Evolutionary conservation across 768 basidiomycete genomes (phyloP), one percentile per base, ranked within the genome.

Genomic region (Auricularia sp.): DNA sequence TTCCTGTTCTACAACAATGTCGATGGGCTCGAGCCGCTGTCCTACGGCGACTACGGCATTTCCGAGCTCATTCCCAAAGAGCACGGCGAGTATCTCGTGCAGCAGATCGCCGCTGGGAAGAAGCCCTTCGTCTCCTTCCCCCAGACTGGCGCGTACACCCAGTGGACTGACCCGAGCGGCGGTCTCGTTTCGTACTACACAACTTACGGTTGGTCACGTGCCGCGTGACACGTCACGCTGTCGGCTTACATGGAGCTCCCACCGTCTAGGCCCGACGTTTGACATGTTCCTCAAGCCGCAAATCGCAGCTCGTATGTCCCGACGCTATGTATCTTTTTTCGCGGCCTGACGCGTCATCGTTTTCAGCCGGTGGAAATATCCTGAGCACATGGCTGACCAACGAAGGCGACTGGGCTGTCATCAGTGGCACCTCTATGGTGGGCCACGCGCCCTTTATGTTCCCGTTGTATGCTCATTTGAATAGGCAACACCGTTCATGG

Each of bases 151-250:
- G 78, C 70, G 1, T 69, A 74, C 6, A 74, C 75, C 62, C 71
- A 80, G 35, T 78, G 81, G 71, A 79, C 81, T 14, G 81, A 83
- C 66, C 75, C 80, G 11, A 72, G 74, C 3, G 85, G 84, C n/a
- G 86, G 85, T 13, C 77, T 85, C 47, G 80, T 85, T 21, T 85
- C 83, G 1, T 70, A 73, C n/a, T 85, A 84, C 72, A 79, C 82
- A 39, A 78, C 80, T 61, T 85, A 82, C 64, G 86, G 86, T 2
- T 0, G 1, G 47, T 21, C 47, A 51, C 3, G 47, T 10, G 5
- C 16, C 6, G 18, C 47, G 47, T 51, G 18, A 51, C 47, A 18
- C 47, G 14, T 51, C 47, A 18, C 47, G 47, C 47, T 51, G 2
- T 5, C 5, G 47, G 21, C 47, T 51, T 6, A 51, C 29, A 29